Evolutionary conservation across 2,329 filamentous ascomycete genomes (phyloP).

Genomic region (Aureobasidium melanogenum): DNA sequence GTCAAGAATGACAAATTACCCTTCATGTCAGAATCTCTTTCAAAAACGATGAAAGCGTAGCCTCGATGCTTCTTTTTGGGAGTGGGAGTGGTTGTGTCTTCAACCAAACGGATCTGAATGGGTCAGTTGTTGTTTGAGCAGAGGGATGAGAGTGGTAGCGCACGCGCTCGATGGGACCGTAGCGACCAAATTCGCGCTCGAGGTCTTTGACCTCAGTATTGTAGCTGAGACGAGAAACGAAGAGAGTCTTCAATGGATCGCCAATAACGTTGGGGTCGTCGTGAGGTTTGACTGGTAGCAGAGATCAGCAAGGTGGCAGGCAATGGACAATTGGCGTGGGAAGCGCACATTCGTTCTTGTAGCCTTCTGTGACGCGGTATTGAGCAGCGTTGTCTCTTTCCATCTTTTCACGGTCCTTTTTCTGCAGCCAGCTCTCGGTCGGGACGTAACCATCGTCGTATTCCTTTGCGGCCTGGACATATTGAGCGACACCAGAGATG

Average conservation of each 20-base stretch:
- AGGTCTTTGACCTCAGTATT: conserved; percentile 82
- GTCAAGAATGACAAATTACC: conserved; percentile 50
- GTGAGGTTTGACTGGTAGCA: conserved; percentile 59
- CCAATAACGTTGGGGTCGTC: conserved; percentile 85
- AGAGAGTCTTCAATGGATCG: conserved; percentile 90
- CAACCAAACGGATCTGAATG: conserved; percentile 73
- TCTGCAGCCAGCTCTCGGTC: conserved; percentile 89
- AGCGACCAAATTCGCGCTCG: conserved; percentile 86
- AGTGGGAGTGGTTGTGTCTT: conserved; percentile 36
- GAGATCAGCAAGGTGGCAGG: not conserved
- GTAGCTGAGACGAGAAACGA: conserved; percentile 84
- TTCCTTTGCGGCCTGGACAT: conserved; percentile 61
- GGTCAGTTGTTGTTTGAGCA: conserved; percentile 13
- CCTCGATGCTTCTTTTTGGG: conserved; percentile 63
- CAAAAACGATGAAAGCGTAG: conserved; percentile 95
- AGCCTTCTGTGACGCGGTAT: conserved; percentile 53
- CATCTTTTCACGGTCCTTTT: conserved; percentile 69
- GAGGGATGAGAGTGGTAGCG: conserved; percentile 27
- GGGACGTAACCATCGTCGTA: conserved; percentile 67
- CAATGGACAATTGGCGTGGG: not conserved
- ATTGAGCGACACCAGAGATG: conserved; percentile 66
- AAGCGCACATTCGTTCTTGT: conserved; percentile 35
- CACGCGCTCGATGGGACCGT: conserved; percentile 88
- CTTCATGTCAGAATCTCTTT: conserved; percentile 98
- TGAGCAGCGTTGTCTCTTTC: conserved; percentile 68